Evolutionary conservation across 257 asterid genomes (phyloP).

Genomic region (Lithospermum erythrorhizon): DNA sequence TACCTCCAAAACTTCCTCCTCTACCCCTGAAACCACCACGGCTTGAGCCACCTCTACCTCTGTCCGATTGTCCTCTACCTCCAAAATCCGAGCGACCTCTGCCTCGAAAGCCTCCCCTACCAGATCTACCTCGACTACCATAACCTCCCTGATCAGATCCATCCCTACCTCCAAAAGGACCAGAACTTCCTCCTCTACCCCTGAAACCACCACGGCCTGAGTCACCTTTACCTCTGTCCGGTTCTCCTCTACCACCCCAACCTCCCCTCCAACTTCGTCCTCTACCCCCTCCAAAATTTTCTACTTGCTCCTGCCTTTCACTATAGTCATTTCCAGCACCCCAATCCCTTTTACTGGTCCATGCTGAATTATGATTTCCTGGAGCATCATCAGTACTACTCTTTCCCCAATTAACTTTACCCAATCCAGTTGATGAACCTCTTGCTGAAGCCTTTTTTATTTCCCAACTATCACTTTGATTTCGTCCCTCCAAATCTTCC

Average conservation of each 20-base stretch:
- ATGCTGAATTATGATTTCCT: constrained; percentile 35
- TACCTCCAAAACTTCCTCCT: constrained; percentile 38
- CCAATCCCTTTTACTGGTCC: constrained; percentile 68
- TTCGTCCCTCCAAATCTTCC: constrained; percentile 12
- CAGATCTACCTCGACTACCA: constrained; percentile 45
- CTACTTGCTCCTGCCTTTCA: constrained; percentile 33
- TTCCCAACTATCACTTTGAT: constrained; percentile 18
- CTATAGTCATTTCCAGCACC: constrained; percentile 40
- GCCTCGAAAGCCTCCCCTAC: constrained; percentile 37
- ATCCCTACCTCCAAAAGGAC: constrained; percentile 32
- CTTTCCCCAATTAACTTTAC: constrained; percentile 53
- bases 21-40: neutral
- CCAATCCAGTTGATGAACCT: constrained; percentile 58
- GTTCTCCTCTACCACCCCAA: constrained; percentile 22
- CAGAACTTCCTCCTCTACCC: constrained; percentile 20
- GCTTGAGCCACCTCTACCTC: neutral
- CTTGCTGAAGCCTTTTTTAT: constrained; percentile 24
- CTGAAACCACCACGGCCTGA: neutral
- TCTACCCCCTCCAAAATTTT: constrained; percentile 45
- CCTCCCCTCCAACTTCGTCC: constrained; percentile 69
- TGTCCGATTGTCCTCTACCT: neutral
- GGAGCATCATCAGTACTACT: constrained; percentile 27
- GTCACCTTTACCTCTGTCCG: neutral
- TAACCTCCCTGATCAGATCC: constrained; percentile 19
- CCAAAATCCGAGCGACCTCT: constrained; percentile 2